Percentiles rank a stretch among this genome's conserved stretches.
Evolutionary conservation across 2,329 filamentous ascomycete species (phyloP).

Genomic region (Fusarium sp.): DNA sequence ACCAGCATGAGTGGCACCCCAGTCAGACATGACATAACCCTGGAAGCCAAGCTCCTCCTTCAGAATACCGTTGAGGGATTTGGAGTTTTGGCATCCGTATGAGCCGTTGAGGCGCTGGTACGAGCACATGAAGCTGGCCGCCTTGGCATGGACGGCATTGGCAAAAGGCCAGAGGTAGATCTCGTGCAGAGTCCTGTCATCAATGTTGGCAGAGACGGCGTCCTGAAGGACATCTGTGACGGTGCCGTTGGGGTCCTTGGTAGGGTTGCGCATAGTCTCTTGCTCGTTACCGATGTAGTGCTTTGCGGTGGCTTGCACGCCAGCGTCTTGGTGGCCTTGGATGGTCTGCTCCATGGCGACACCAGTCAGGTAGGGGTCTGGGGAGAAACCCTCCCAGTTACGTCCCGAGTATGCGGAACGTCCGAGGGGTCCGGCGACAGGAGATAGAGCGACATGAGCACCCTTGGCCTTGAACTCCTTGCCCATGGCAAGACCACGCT

Average conservation of each 20-base stretch:
- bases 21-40: conserved; percentile 84
- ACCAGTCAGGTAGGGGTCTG: conserved; percentile 76
- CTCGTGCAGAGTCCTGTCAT: conserved; percentile 71
- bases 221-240: conserved; percentile 41
- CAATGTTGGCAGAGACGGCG: conserved; percentile 59
- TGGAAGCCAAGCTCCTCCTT: conserved; percentile 86
- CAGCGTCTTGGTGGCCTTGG: conserved; percentile 49
- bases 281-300: conserved; percentile 54
- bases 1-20: conserved; percentile 80
- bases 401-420: conserved; percentile 62
- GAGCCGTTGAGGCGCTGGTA: conserved; percentile 86
- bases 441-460: conserved; percentile 72
- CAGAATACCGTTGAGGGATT: conserved; percentile 78
- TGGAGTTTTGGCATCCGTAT: conserved; percentile 84
- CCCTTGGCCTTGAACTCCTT: conserved; percentile 78
- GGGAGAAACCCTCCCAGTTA: conserved; percentile 74
- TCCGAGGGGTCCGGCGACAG: conserved; percentile 56
- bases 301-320: conserved; percentile 54
- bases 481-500: conserved; percentile 65
- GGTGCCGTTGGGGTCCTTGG: conserved; percentile 40
- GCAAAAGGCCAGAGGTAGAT: conserved; percentile 52
- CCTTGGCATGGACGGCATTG: conserved; percentile 48
- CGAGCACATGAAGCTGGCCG: conserved; percentile 68
- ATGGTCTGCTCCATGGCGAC: conserved; percentile 55
- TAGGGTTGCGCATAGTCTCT: conserved; percentile 48